Conservation (phyloP, 352 stramenopile species). For the Phytophthora capsici region DNA sequence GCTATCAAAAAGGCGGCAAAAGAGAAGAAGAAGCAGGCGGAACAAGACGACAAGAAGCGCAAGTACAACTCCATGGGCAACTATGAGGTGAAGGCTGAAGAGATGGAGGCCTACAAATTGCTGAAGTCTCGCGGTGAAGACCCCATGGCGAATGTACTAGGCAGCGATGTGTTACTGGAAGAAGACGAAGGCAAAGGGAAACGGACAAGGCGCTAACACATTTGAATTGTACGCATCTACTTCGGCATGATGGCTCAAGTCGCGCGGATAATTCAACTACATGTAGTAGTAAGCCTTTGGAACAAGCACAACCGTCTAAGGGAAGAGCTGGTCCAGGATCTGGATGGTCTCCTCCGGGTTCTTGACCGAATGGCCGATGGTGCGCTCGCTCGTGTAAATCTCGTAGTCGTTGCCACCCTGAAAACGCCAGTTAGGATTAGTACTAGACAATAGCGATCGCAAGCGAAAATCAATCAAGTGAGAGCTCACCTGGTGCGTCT, state of each 20-base stretch:
- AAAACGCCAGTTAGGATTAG: constrained; percentile 11
- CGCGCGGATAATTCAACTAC: no score
- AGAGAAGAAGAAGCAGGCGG: constrained; percentile 55
- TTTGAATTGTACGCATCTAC: constrained; percentile 32
- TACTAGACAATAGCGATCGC: constrained; percentile 5
- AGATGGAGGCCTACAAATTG: constrained; percentile 97
- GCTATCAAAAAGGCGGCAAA: constrained; percentile 81
- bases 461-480: neutral
- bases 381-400: constrained; percentile 97
- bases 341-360: constrained; percentile 97
- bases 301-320: constrained; percentile 44
- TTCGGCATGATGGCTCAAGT: constrained; percentile 35
- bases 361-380: constrained; percentile 97
- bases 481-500: constrained; percentile 92
- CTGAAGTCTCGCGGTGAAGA: constrained; percentile 89
- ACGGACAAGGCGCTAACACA: constrained; percentile 31
- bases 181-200: constrained; percentile 34
- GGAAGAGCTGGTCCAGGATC: constrained; percentile 97
- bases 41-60: constrained; percentile 86
- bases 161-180: constrained; percentile 56
- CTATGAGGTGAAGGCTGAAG: constrained; percentile 93
- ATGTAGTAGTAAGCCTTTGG: constrained; percentile 20
- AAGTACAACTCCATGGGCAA: constrained; percentile 95
- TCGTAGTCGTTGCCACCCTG: constrained; percentile 99
- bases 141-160: constrained; percentile 94